Conservation (phyloP, 106 monocot genomes). For the Acorus calamus region DNA sequence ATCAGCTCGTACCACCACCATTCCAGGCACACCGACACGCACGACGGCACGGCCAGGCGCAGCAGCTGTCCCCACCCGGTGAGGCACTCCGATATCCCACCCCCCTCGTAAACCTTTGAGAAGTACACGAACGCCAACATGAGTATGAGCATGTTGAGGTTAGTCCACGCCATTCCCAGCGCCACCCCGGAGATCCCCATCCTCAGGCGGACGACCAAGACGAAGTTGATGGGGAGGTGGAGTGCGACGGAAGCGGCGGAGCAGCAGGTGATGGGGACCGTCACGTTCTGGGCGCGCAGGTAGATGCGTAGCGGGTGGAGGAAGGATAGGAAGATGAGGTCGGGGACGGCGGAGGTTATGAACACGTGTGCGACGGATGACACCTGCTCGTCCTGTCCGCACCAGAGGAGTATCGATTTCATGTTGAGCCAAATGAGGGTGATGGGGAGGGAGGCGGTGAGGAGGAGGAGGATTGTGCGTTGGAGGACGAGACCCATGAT, state of each 20-base stretch:
- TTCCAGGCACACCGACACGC: conserved; percentile 71
- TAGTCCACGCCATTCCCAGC: conserved; percentile 44
- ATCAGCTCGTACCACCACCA: conserved; percentile 92
- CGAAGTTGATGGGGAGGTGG: conserved; percentile 63
- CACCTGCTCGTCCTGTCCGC: conserved; percentile 54
- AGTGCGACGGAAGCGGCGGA: conserved; percentile 48
- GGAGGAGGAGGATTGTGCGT: conserved; percentile 70
- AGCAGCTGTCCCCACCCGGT: conserved; percentile 60
- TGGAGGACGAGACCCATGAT: conserved; percentile 74
- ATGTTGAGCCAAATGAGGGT: conserved; percentile 76
- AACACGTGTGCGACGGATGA: conserved; percentile 39
- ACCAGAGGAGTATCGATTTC: conserved; percentile 30
- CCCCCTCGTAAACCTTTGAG: conserved; percentile 39
- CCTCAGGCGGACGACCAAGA: conserved; percentile 43
- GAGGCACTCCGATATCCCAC: conserved; percentile 46
- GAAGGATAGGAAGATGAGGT: conserved; percentile 72
- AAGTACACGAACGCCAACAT: conserved; percentile 29
- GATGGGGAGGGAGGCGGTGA: conserved; percentile 66
- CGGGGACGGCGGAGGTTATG: conserved; percentile 52
- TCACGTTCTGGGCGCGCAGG: conserved; percentile 59
- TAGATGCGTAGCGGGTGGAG: conserved; percentile 76
- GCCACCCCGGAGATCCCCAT: conserved; percentile 71
- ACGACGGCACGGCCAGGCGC: conserved; percentile 57
- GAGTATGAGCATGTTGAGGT: conserved; percentile 45
- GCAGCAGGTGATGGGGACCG: conserved; percentile 61